Evolutionary conservation across 2,329 filamentous ascomycete species (phyloP).

Genomic region (Myriosclerotinia curreyana): DNA sequence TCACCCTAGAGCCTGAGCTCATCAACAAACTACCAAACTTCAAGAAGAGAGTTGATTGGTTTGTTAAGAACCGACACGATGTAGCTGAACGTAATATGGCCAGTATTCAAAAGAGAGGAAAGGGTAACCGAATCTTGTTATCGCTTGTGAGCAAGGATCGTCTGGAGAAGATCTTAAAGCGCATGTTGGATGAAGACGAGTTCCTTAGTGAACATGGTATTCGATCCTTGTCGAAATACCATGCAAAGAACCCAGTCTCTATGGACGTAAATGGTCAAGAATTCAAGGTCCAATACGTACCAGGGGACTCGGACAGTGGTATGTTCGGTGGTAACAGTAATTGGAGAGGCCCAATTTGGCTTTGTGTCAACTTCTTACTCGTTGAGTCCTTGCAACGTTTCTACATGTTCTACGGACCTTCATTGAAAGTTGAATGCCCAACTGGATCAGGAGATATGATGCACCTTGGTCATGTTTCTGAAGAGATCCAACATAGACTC

Average conservation of each 20-base stretch:
- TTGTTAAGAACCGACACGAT: slow-evolving; percentile 82
- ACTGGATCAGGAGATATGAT: slow-evolving; percentile 91
- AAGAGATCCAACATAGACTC: slow-evolving; percentile 91
- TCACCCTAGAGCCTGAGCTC: slow-evolving; percentile 89
- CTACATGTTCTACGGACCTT: slow-evolving; percentile 91
- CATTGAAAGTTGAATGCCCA: slow-evolving; percentile 87
- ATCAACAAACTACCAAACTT: slow-evolving; percentile 89
- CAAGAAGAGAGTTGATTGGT: slow-evolving; percentile 92
- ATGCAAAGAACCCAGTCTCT: slow-evolving; percentile 84
- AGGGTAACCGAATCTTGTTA: slow-evolving; percentile 81
- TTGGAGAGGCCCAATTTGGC: slow-evolving; percentile 94
- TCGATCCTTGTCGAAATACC: slow-evolving; percentile 85
- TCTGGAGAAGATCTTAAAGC: slow-evolving; percentile 80
- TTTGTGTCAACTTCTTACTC: slow-evolving; percentile 92
- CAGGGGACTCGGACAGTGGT: slow-evolving; percentile 93
- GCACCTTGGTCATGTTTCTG: slow-evolving; percentile 91
- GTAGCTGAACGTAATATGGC: slow-evolving; percentile 92
- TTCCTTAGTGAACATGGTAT: slow-evolving; percentile 90
- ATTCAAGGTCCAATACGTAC: slow-evolving; percentile 84
- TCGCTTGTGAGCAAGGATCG: slow-evolving; percentile 91
- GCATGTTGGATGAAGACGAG: slow-evolving; percentile 92
- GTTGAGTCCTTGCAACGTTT: slow-evolving; percentile 94
- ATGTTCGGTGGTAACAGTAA: slow-evolving; percentile 97
- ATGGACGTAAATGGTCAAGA: slow-evolving; percentile 94
- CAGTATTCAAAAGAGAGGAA: slow-evolving; percentile 85